Base-by-base conservation (phyloP, 2,329 filamentous ascomycete species). In the Trichoderma sp. region DNA sequence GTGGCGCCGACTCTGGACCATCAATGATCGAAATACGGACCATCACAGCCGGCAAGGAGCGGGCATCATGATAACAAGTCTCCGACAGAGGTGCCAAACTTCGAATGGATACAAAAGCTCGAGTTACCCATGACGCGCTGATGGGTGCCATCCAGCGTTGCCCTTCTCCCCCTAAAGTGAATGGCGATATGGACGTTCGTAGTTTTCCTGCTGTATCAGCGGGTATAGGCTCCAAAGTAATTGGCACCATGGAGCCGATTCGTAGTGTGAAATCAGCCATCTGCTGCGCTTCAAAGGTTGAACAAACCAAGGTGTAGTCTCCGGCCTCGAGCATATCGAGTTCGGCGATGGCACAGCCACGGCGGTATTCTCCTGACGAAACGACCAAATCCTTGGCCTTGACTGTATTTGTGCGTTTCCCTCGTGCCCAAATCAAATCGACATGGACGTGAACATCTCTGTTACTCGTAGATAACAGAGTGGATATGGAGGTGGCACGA, bases 321-420 rank as follows among this genome's bases (percentile, higher is more conserved):
- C 94, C 94, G 1, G 87, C 81, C 45, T 89, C 87, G 19, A 97
- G 80, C 22, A 81, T 70, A 74, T 74, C 77, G 72, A 86, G 80
- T 70, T 92, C 87, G 3, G 90, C 89, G 35, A 93, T 82, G 4
- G 92, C 91, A 75, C 91, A 92, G 32, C 91, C 91, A 32, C 90
- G 89, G 58, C 92, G 89, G 78, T 99, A 97, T 72, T 97, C 93
- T n/a, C 92, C 92, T 37, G 92, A 96, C 67, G 92, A 90, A 25
- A 87, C 87, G 27, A 96, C 85, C 45, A 98, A 87, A 75, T 97
- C 94, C 72, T 92, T 89, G 71, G 87, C 84, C 58, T 89, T 86
- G 17, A 97, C 84, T 25, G 86, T 81, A 19, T 88, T 86, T 1
- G 95, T 86, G 45, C 94, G 88, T 71, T 89, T 85, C 12, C 93